phyloP scores from a whole-genome alignment of 1,139 yeast species.

The Arxiozyma bovina region DNA sequence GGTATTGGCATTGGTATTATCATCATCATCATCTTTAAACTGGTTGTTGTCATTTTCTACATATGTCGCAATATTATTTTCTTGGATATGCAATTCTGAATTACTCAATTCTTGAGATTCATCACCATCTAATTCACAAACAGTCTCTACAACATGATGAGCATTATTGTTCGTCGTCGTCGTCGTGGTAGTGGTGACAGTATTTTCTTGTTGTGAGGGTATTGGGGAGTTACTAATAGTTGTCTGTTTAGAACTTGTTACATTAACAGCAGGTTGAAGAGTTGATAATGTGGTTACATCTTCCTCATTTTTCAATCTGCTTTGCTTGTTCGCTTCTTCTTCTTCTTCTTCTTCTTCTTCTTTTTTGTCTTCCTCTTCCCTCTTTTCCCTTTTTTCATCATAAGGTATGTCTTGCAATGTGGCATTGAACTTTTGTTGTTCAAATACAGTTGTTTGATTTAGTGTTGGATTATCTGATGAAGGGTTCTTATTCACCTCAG shows the following conservation, averaged over 20 bases:
- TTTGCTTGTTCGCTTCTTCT: background rate
- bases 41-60: background rate
- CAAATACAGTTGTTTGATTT: background rate
- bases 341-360: background rate
- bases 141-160: constrained; percentile 11
- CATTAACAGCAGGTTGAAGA: constrained; percentile 26
- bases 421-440: background rate
- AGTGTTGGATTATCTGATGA: background rate
- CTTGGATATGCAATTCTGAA: constrained; percentile 1
- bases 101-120: constrained; percentile 14
- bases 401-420: background rate
- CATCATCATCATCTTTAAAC: background rate
- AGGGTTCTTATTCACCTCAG: background rate
- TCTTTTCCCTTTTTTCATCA: background rate
- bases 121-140: constrained; percentile 13
- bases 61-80: background rate
- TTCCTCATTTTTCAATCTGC: background rate
- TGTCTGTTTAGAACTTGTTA: constrained; percentile 16
- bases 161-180: background rate
- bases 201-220: background rate
- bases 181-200: no score
- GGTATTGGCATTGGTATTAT: no score
- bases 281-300: constrained; percentile 7
- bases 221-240: background rate
- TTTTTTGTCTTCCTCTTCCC: background rate